phyloP scores from a whole-genome alignment of 306 rosid species.

The Sechiopsis laciniata region DNA sequence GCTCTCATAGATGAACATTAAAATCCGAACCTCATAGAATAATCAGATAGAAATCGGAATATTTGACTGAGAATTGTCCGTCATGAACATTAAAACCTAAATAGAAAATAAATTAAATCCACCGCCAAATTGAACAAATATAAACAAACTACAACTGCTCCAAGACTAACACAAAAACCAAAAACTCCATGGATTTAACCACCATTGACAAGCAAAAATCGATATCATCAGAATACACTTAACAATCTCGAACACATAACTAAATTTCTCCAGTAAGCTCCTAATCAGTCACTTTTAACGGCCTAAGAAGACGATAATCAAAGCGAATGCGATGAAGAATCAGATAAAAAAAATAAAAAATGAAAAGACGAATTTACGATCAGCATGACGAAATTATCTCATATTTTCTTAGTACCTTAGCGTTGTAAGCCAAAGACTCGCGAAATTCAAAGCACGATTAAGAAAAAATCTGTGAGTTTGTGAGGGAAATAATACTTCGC shows the following conservation, averaged over 20 bases:
- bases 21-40: background rate
- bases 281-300: background rate
- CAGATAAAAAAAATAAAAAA: conserved; percentile 7
- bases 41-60: background rate
- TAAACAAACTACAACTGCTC: background rate
- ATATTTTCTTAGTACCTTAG: conserved; percentile 22
- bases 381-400: background rate
- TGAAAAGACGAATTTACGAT: conserved; percentile 21
- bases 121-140: conserved; percentile 3
- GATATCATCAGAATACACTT: background rate
- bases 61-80: conserved; percentile 11
- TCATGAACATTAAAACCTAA: conserved; percentile 7
- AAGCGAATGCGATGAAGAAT: conserved; percentile 25
- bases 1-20: background rate
- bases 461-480: background rate
- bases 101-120: background rate
- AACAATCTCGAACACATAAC: conserved; percentile 13
- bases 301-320: conserved; percentile 19
- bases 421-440: conserved; percentile 16
- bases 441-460: conserved; percentile 5
- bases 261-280: conserved; percentile 17
- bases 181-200: conserved; percentile 12
- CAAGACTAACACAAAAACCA: conserved; percentile 2
- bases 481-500: background rate
- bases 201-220: conserved; percentile 9